Base-by-base conservation (phyloP, 2,329 filamentous ascomycete genomes). In the Fusarium sp. region DNA sequence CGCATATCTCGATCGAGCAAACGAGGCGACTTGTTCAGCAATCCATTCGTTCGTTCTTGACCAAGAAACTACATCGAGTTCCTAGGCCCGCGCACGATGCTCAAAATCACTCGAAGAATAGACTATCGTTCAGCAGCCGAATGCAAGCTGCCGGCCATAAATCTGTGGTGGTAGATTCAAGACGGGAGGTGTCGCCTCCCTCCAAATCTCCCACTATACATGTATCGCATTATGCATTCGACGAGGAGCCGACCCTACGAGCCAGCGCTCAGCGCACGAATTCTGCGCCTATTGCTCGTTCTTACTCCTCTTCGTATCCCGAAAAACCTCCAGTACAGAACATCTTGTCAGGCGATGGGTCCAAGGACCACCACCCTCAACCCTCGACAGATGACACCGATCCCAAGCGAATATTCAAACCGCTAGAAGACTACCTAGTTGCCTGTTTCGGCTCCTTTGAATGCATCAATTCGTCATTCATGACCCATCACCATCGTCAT, bases 391-490 rank as follows among this genome's bases (percentile, higher is more conserved):
- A 62, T 10, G 70, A 75, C 3, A 71, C 71, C 22, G 86, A 86
- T 5, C 82, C 87, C 4, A 91, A 88, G 77, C 86, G 85, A 40
- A 90, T 96, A 12, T 98, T 98, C 80, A 91, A 89, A 69, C 87
- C 88, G 6, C 80, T 98, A 16, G 94, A 97, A 81, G 92, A 95
- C 69, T 96, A 96, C 78, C 88, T 98, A 44, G 84, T 91, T 58
- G 81, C 84, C 22, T 92, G 89, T 74, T 93, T 97, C 76, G 88
- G 89, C 63, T 91, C 91, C 0, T 91, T 91, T 74, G 87, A 92
- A 61, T 91, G 89, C 71, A 82, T 98, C n/a, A 97, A 96, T 79
- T 86, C 85, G 16, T 95, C 94, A 0, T 98, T 98, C 79, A 84
- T 87, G 40, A 88, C 88, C 1, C 82, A 77, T 38, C 72, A 75